A percentile compares a stretch with the other conserved stretches of the same genome.
phyloP scores from a whole-genome alignment of 1,284 basidiomycete species.

The Trichosporon faecale region DNA sequence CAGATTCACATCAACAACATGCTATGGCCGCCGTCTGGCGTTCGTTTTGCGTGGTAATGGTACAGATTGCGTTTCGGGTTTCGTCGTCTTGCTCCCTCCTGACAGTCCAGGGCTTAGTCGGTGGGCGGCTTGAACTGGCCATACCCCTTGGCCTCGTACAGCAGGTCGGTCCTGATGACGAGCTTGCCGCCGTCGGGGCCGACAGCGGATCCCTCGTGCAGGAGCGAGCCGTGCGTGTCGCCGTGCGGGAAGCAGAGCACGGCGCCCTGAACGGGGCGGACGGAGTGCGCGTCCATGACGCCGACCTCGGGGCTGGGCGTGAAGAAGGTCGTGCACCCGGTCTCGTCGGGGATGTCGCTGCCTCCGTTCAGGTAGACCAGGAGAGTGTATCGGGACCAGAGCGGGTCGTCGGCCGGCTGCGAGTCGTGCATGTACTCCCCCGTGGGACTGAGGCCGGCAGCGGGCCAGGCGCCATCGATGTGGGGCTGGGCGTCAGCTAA shows the following conservation, averaged over 20 bases:
- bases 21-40: too few species aligned
- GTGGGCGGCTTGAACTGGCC: constrained; percentile 47
- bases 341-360: constrained; percentile 49
- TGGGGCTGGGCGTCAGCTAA: constrained; percentile 45
- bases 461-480: constrained; percentile 61
- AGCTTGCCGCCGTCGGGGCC: constrained; percentile 49
- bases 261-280: constrained; percentile 57
- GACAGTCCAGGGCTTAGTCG: too few species aligned
- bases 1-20: too few species aligned
- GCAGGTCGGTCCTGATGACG: constrained; percentile 52
- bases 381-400: constrained; percentile 57
- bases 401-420: constrained; percentile 45
- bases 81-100: too few species aligned
- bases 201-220: constrained; percentile 53
- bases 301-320: constrained; percentile 54
- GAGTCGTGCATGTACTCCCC: constrained; percentile 59
- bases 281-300: constrained; percentile 56
- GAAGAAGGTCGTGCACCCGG: constrained; percentile 60
- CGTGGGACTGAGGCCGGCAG: constrained; percentile 55
- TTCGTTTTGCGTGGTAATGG: too few species aligned
- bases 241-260: constrained; percentile 58
- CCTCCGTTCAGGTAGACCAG: constrained; percentile 58
- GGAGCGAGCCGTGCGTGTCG: constrained; percentile 49
- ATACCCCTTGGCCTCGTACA: constrained; percentile 52
- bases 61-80: too few species aligned